A percentile compares a stretch with the other conserved stretches of the same genome.
These are phyloP conservation scores for Solanum habrochaites DNA, from an alignment of 257 asterid genomes.

Conservation along the genomic window DNA sequence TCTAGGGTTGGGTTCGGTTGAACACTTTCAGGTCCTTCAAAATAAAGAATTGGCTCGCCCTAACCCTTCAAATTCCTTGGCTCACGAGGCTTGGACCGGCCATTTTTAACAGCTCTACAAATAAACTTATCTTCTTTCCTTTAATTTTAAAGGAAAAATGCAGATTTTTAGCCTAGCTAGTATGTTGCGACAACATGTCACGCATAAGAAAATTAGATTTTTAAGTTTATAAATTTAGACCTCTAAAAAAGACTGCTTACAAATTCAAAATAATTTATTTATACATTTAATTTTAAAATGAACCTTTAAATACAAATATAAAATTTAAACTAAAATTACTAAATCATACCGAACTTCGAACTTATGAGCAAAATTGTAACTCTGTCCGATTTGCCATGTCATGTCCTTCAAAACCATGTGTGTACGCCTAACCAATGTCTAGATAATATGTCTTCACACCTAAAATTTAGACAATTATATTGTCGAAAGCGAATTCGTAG, in stretches of 20 bases:
- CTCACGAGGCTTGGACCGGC: no score
- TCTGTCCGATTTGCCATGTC: not conserved
- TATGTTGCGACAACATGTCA: not conserved
- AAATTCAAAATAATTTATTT: not conserved
- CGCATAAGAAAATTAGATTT: no score
- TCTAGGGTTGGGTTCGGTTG: no score
- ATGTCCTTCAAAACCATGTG: not conserved
- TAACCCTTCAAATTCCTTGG: no score
- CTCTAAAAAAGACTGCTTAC: no score
- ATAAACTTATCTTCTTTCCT: no score
- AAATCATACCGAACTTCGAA: fast-evolving
- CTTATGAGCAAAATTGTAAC: not conserved
- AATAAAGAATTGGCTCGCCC: no score
- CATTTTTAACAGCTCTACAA: no score
- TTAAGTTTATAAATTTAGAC: no score
- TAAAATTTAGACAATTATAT: not conserved
- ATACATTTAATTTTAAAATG: not conserved
- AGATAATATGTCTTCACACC: not conserved
- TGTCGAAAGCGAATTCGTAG: not conserved
- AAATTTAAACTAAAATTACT: not conserved
- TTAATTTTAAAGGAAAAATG: no score
- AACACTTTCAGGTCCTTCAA: no score
- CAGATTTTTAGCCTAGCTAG: not conserved
- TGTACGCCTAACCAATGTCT: not conserved
- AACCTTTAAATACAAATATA: not conserved